Conservation (phyloP, 2,329 filamentous ascomycete species). For the Fusarium odoratissimum region DNA sequence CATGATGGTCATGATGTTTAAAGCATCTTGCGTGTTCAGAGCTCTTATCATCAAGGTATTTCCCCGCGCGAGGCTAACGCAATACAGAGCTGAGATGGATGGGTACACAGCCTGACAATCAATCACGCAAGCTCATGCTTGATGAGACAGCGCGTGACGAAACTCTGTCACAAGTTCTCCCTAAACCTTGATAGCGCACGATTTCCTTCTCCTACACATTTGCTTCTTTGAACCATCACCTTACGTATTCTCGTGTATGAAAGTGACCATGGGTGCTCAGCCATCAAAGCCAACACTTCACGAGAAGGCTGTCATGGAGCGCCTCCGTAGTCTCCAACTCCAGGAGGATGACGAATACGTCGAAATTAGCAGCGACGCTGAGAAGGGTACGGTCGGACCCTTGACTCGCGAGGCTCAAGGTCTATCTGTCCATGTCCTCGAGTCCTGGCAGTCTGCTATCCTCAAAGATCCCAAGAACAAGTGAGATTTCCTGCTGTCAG, state of each 20-base stretch:
- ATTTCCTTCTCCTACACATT: neutral
- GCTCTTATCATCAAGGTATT: constrained; percentile 11
- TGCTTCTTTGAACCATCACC: neutral
- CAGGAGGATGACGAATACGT: constrained; percentile 65
- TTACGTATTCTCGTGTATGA: neutral
- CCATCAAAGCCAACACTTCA: constrained; percentile 54
- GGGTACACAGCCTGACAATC: neutral
- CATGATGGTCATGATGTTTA: neutral
- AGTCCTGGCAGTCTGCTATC: constrained; percentile 70
- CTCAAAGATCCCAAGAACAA: constrained; percentile 74
- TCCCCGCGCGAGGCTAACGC: constrained; percentile 20
- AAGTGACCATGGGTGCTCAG: constrained; percentile 56
- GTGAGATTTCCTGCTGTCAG: constrained; percentile 50
- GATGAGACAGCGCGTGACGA: constrained; percentile 35
- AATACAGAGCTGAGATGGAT: neutral
- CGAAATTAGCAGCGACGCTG: constrained; percentile 56
- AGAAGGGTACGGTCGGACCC: constrained; percentile 36
- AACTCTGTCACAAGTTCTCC: neutral
- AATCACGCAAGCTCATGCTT: constrained; percentile 12
- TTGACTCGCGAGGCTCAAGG: constrained; percentile 51
- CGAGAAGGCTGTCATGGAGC: constrained; percentile 59
- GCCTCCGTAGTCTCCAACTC: constrained; percentile 58
- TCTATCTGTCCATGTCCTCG: constrained; percentile 63
- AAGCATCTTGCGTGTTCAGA: neutral
- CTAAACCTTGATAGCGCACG: neutral